Evolutionary conservation across 257 asterid genomes (phyloP).

Genomic region (Lavandula angustifolia): DNA sequence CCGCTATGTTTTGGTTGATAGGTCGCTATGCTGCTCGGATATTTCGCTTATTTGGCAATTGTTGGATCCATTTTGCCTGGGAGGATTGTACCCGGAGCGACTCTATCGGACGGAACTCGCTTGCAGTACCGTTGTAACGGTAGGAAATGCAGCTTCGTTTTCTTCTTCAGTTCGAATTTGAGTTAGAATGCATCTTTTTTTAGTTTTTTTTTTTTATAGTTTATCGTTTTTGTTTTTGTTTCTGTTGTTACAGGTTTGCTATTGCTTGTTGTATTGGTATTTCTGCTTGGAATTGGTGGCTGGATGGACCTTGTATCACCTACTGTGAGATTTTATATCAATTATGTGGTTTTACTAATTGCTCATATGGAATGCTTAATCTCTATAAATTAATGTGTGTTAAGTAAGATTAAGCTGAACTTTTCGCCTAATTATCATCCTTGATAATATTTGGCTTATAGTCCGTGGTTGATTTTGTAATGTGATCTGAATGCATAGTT

Average conservation of each 20-base stretch:
- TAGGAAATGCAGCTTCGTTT: constrained; percentile 22
- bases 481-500: neutral
- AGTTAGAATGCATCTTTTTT: constrained; percentile 16
- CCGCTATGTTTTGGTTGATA: constrained; percentile 21
- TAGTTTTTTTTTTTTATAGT: neutral
- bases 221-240: neutral
- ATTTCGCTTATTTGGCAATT: constrained; percentile 64
- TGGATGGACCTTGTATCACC: constrained; percentile 64
- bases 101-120: constrained; percentile 73
- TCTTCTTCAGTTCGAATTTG: constrained; percentile 18
- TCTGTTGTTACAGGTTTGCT: constrained; percentile 49
- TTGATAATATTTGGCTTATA: constrained; percentile 12
- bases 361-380: neutral
- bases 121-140: constrained; percentile 89
- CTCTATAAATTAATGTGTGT: neutral
- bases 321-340: constrained; percentile 50
- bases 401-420: too few species aligned
- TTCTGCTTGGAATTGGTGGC: constrained; percentile 67
- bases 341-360: neutral
- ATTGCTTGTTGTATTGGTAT: constrained; percentile 54
- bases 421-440: neutral
- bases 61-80: constrained; percentile 88
- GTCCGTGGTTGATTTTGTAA: neutral
- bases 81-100: constrained; percentile 64
- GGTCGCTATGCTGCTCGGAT: constrained; percentile 63